Evolutionary conservation across 164 flowering plant genomes (phyloP), one percentile per base, ranked within the genome.

Genomic region (Aristolochia californica): DNA sequence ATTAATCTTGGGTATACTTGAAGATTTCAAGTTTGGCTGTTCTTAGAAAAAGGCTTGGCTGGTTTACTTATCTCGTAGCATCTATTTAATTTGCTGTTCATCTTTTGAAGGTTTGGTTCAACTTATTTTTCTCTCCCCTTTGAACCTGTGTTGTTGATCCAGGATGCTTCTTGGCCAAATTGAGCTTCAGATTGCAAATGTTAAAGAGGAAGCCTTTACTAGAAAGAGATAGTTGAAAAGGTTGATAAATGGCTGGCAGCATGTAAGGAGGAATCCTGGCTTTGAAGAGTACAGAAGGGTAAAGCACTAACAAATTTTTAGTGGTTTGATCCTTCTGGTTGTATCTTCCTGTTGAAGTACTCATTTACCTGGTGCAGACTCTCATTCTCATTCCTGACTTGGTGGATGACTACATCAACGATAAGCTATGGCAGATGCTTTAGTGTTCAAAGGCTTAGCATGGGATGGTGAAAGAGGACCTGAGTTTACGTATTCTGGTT

Each of bases 251-350:
- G 95, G 91, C 30, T 78, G 61, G 69, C 76, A 59, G 88, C 91
- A 17, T 75, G 91, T 61, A 85, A 86, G 48, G 97, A 89, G 63
- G 97, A 87, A 62, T 62, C 73, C 67, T 87, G 95, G 97, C 80
- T 89, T n/a, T 21, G 95, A 87, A 61, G 90, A 87, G 53, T 87
- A 89, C 57, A 83, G 79, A 60, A 78, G 76, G 83, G 97, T 89
- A 47, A 34, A 49, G 13, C 26, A 49, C 26, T 8, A 5, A 5
- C 40, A 34, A 34, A 9, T 34, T 5, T 34, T 12, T 5, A 34
- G 40, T 34, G 10, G 10, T 34, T 12, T 34, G 40, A 9, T 34
- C 9, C 40, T 34, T 34, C 10, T 34, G 40, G 10, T 4, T 7
- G 10, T 34, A 8, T 8, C 40, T 34, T 4, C 40, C 40, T 34